These are phyloP conservation scores for Drosera spatulata DNA, from an alignment of 179 eudicot species.

Conservation along the genomic window DNA sequence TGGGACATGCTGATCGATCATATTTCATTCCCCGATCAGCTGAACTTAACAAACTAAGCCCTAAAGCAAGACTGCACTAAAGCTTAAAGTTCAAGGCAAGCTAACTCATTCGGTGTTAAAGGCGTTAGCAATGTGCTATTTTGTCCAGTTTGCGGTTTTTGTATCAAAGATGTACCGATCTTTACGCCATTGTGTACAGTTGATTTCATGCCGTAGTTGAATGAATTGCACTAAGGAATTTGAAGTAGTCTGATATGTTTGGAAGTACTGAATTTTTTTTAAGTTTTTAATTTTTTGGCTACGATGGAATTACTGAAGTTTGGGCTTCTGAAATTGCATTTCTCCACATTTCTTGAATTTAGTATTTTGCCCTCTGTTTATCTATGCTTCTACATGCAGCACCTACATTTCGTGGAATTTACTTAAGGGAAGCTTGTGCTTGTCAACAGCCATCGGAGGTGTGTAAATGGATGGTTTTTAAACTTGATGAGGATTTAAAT, in stretches of 20 bases:
- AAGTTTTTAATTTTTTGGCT: no score
- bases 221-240: no score
- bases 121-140: background rate
- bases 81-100: no score
- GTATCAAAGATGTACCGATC: background rate
- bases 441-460: slow-evolving; percentile 62
- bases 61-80: no score
- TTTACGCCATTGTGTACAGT: background rate
- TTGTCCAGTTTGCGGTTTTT: background rate
- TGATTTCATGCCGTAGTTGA: no score
- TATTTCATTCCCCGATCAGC: no score
- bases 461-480: no score
- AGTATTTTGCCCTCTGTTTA: no score
- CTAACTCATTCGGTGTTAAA: no score
- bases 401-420: slow-evolving; percentile 66
- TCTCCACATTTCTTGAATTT: background rate
- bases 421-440: slow-evolving; percentile 52
- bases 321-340: background rate
- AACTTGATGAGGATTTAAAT: background rate
- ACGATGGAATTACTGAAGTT: background rate
- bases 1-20: no score
- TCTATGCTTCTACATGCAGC: slow-evolving; percentile 28
- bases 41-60: no score
- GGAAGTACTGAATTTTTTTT: background rate
- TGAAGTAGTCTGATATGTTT: background rate